Evolutionary conservation across 2,329 filamentous ascomycete species (phyloP), one percentile per base, ranked within the genome.

Genomic region (Tolypocladium inflatum): DNA sequence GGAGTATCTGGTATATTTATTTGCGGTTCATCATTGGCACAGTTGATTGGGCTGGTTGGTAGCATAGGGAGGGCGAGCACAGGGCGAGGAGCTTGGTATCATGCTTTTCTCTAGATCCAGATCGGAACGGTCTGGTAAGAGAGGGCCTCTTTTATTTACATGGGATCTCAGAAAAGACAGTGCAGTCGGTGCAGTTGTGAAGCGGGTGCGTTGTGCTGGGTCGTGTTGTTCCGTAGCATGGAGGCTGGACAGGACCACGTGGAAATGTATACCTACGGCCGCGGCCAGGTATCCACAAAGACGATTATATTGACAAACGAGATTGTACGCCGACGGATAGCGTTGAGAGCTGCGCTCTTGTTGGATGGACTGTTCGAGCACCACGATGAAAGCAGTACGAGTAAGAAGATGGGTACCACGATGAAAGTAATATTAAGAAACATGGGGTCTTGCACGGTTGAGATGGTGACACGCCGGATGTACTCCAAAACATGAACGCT

Each of bases 1-100:
- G 59, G 60, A 59, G 57, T 57, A 54, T 45, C 57, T 53, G 45
- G 42, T 41, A 53, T 53, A 19, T 30, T 38, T n/a, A 35, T 55
- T 59, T 58, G 26, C 52, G 19, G 6, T 43, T 45, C 33, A 23
- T 30, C 54, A 43, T 59, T 56, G 55, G 51, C 41, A 56, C 43
- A 37, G 23, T 23, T 33, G 41, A 23, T 17, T 13, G 23, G 38
- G 48, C 33, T 33, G 33, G 48, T 19, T 8, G 35, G 57, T 23
- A 56, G 57, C 57, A 54, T 59, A 21, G 52, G 57, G 33, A 26
- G 48, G 45, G 48, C 45, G 55, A 53, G 55, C 55, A 33, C 51
- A 57, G 15, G 55, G 55, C 35, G 19, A 26, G 37, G 23, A 30
- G 48, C 35, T 53, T 42, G 35, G 35, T 17, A 53, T 23, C 23